Percentiles rank a stretch among this genome's conserved stretches.
Evolutionary conservation across 768 basidiomycete genomes (phyloP).

Genomic region (Leccinum uliginosum): DNA sequence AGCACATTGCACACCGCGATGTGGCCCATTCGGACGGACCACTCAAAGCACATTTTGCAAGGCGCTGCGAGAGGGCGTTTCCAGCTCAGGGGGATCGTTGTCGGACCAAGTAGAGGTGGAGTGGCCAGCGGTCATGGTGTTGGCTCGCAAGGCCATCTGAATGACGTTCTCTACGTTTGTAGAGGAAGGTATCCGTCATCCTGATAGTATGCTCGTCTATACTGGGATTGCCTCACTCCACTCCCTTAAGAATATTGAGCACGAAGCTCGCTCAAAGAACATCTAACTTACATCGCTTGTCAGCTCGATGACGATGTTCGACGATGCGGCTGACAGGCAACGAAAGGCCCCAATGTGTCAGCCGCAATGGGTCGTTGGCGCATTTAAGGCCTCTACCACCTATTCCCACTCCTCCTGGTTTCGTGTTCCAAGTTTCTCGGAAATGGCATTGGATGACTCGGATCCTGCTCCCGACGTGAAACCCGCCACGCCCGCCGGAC

Average conservation of each 20-base stretch:
- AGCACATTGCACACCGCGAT: constrained; percentile 65
- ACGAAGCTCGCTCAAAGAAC: not conserved
- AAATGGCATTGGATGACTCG: constrained; percentile 8
- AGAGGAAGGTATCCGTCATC: not conserved
- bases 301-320: not conserved
- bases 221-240: not conserved
- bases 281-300: not conserved
- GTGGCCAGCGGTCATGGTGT: constrained; percentile 35
- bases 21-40: constrained; percentile 46
- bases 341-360: not conserved
- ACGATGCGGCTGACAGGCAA: constrained; percentile 7
- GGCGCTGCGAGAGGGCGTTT: constrained; percentile 40
- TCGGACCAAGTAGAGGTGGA: constrained; percentile 34
- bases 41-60: constrained; percentile 61
- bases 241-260: not conserved
- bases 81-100: constrained; percentile 15
- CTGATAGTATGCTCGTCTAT: not conserved
- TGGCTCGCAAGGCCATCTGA: constrained; percentile 11
- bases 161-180: not conserved
- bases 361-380: not conserved
- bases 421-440: not conserved
- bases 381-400: not conserved
- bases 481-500: constrained; percentile 7
- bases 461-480: not conserved
- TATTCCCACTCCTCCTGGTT: not conserved